A percentile compares a stretch with the other conserved stretches of the same genome.
Conservation (phyloP, 805 yeast genomes). For the Metschnikowia koreensis region DNA sequence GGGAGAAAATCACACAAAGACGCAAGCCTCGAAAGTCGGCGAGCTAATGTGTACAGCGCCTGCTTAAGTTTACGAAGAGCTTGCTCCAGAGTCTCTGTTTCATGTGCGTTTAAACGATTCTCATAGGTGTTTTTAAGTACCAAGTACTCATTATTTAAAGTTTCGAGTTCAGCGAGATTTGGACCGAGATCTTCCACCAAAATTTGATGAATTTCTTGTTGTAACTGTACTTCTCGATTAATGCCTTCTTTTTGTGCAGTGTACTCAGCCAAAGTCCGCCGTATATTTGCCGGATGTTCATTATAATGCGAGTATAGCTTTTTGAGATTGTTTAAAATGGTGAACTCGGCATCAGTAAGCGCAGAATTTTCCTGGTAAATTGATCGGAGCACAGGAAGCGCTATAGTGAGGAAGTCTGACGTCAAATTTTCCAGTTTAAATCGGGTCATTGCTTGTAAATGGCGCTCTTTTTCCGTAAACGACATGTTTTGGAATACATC, state of each 20-base stretch:
- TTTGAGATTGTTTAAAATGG: constrained; percentile 23
- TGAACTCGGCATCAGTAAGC: constrained; percentile 28
- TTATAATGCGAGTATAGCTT: constrained; percentile 20
- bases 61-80: constrained; percentile 17
- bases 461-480: constrained; percentile 16
- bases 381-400: constrained; percentile 33
- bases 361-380: constrained; percentile 29
- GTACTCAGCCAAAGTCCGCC: constrained; percentile 13
- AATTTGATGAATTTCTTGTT: constrained; percentile 18
- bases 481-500: constrained; percentile 10
- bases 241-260: neutral
- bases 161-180: constrained; percentile 12
- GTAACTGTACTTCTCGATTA: constrained; percentile 6
- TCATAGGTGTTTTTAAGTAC: constrained; percentile 15
- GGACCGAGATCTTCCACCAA: constrained; percentile 1
- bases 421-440: constrained; percentile 28
- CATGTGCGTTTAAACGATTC: constrained; percentile 6
- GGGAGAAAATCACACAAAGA: constrained; percentile 31
- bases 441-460: constrained; percentile 17
- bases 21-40: constrained; percentile 9
- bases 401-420: constrained; percentile 25
- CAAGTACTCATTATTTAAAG: constrained; percentile 13
- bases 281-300: constrained; percentile 18
- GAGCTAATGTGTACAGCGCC: constrained; percentile 5
- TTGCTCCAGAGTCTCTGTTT: constrained; percentile 11